phyloP scores from a whole-genome alignment of 352 stramenopile species.

The Thalassiosira mediterranea region DNA sequence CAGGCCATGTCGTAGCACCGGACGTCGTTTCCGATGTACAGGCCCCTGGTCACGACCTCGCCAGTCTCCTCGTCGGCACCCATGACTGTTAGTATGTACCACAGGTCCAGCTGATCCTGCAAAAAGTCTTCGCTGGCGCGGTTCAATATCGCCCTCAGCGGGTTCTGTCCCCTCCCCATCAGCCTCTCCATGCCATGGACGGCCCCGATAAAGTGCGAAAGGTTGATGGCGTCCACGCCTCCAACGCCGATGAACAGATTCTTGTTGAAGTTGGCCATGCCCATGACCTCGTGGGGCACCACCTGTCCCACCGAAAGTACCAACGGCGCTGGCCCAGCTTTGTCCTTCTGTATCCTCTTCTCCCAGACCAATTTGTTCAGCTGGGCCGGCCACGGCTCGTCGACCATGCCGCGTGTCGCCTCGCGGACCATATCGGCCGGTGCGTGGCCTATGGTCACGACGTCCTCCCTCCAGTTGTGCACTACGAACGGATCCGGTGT shows the following conservation, averaged over 20 bases:
- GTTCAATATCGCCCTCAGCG: slow-evolving; percentile 94
- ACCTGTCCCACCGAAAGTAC: slow-evolving; percentile 96
- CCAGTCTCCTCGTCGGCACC: slow-evolving; percentile 78
- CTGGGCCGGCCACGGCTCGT: slow-evolving; percentile 94
- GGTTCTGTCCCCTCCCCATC: slow-evolving; percentile 95
- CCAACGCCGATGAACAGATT: slow-evolving; percentile 96
- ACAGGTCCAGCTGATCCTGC: slow-evolving; percentile 85
- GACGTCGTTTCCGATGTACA: slow-evolving; percentile 96
- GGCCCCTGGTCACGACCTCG: slow-evolving; percentile 80
- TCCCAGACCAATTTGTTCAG: slow-evolving; percentile 96
- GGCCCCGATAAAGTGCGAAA: slow-evolving; percentile 97
- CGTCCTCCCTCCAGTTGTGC: slow-evolving; percentile 97
- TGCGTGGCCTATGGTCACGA: slow-evolving; percentile 94
- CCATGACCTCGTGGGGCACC: slow-evolving; percentile 95
- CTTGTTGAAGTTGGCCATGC: slow-evolving; percentile 99
- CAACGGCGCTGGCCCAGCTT: slow-evolving; percentile 68
- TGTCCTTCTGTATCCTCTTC: slow-evolving; percentile 81
- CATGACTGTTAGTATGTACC: slow-evolving; percentile 97
- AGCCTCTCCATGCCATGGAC: slow-evolving; percentile 98
- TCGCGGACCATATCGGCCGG: slow-evolving; percentile 90
- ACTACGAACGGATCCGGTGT: slow-evolving; percentile 81
- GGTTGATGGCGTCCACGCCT: slow-evolving; percentile 94
- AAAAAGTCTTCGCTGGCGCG: slow-evolving; percentile 92
- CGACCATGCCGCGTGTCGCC: slow-evolving; percentile 93
- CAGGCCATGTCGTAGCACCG: slow-evolving; percentile 94